These are phyloP conservation scores for Salvia rosmarinus DNA, from an alignment of 257 asterid genomes.

Conservation along the genomic window DNA sequence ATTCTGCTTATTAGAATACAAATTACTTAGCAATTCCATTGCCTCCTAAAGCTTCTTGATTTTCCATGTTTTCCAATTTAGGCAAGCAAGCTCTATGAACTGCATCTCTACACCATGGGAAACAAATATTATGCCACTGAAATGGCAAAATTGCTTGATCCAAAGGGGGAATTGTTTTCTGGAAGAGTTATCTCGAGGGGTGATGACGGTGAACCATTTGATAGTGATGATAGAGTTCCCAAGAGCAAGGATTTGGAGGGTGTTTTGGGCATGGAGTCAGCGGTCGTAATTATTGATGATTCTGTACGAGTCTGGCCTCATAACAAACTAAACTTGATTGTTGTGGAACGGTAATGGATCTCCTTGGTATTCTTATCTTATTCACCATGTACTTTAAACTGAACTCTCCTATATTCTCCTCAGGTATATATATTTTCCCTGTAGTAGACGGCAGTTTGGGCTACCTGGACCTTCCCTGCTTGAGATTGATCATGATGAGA, in stretches of 20 bases:
- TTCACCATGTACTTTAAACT: slow-evolving; percentile 2
- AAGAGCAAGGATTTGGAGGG: slow-evolving; percentile 94
- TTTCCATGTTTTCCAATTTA: slow-evolving; percentile 37
- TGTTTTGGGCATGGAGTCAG: slow-evolving; percentile 94
- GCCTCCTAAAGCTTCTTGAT: slow-evolving; percentile 18
- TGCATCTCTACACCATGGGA: slow-evolving; percentile 98
- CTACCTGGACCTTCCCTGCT: slow-evolving; percentile 94
- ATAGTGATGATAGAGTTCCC: slow-evolving; percentile 85
- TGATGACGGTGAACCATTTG: slow-evolving; percentile 82
- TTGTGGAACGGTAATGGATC: slow-evolving; percentile 76
- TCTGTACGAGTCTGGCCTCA: slow-evolving; percentile 97
- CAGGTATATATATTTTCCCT: slow-evolving; percentile 95
- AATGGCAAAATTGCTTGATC: slow-evolving; percentile 99
- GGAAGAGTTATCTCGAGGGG: slow-evolving; percentile 96
- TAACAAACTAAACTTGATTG: slow-evolving; percentile 81
- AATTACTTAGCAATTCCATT: slow-evolving; percentile 9
- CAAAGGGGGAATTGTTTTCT: slow-evolving; percentile 89
- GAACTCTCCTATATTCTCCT: slow-evolving; percentile 20
- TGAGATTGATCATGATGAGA: slow-evolving; percentile 97
- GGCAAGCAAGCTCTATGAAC: slow-evolving; percentile 88
- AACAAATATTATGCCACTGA: slow-evolving; percentile 96
- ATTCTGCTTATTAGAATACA: slow-evolving; percentile 23
- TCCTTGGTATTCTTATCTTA: neutral
- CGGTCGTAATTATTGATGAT: slow-evolving; percentile 89
- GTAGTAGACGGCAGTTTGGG: slow-evolving; percentile 97